Evolutionary conservation across 1,284 basidiomycete species (phyloP), one percentile per base, ranked within the genome.

Genomic region (Leccinum pachyderme): DNA sequence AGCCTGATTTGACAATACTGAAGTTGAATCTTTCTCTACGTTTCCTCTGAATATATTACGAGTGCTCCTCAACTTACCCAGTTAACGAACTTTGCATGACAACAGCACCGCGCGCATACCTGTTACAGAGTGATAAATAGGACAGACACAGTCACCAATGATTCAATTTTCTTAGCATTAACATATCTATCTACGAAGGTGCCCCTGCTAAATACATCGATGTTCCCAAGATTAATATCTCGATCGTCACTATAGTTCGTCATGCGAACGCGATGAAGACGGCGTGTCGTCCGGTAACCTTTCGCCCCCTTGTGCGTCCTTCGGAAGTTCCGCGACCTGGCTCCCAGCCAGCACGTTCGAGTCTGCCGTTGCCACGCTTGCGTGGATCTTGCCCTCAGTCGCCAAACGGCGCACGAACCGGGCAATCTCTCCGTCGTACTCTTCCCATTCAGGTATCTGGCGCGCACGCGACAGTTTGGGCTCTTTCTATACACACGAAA

Each of bases 361-460:
- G 71, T 89, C 88, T 2, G 83, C 86, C 4, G 84, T 83, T 12
- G 86, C 81, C 32, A 85, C 81, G 22, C 81, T 78, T 2, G 83
- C 84, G 25, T 76, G 81, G 52, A 91, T 84, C 59, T 80, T 75
- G 22, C 89, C 89, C 44, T 82, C 76, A 13, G 84, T 77, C 4
- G 86, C 84, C 39, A 93, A 75, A 49, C 79, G 77, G 18, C 83
- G 80, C 1, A 87, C 84, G 61, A 95, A 91, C 28, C 73, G 76
- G 7, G 89, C 83, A 55, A 92, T 91, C 70, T 92, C 88, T 5
- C 71, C 63, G 63, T 98, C 96, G 67, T 98, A 98, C 46, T 81
- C 81, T 57, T 95, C 94, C 97, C 96, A 99, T 72, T 99, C 96
- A 0, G 96, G 95, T 52, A 99, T 98, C 65, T 95, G 87, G 37